phyloP scores from a whole-genome alignment of 2,329 filamentous ascomycete species.

The Bipolaris oryzae region DNA sequence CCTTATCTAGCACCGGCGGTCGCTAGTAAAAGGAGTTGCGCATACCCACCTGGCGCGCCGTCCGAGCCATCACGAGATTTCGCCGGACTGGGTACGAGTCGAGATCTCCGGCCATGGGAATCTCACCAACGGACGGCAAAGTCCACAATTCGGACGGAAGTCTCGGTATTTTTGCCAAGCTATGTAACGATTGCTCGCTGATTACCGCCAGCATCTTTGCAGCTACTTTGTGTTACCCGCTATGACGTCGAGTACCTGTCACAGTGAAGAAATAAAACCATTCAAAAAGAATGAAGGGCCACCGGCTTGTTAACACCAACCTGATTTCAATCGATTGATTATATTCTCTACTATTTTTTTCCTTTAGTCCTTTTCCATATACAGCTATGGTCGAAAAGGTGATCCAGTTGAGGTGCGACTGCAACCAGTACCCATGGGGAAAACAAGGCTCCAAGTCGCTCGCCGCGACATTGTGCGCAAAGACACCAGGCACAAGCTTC shows the following conservation, averaged over 20 bases:
- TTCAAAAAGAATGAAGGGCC: conserved; percentile 9
- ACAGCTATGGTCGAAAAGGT: conserved; percentile 57
- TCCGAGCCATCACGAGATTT: conserved; percentile 3
- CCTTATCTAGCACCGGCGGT: not conserved
- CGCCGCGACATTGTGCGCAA: conserved; percentile 67
- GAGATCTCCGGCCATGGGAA: not conserved
- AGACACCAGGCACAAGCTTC: conserved; percentile 68
- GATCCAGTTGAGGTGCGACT: conserved; percentile 60
- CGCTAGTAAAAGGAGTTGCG: not conserved
- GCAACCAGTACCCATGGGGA: conserved; percentile 73
- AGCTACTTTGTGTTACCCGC: conserved; percentile 25
- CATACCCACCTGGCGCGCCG: not conserved
- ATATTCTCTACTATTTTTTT: not conserved
- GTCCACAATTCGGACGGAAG: conserved; percentile 2
- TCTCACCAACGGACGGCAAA: not conserved
- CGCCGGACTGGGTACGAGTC: not conserved
- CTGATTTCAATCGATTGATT: not conserved
- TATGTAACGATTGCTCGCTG: conserved; percentile 18
- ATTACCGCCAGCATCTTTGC: conserved; percentile 14
- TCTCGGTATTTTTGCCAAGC: conserved; percentile 9
- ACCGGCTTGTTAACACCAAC: conserved; percentile 1
- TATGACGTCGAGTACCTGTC: conserved; percentile 41
- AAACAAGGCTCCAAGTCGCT: conserved; percentile 70
- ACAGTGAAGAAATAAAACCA: conserved; percentile 20
- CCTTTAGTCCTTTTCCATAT: not conserved